Percentiles rank a stretch among this genome's conserved stretches.
phyloP scores from a whole-genome alignment of 208 protist species.

The Trichomonas gallinae region DNA sequence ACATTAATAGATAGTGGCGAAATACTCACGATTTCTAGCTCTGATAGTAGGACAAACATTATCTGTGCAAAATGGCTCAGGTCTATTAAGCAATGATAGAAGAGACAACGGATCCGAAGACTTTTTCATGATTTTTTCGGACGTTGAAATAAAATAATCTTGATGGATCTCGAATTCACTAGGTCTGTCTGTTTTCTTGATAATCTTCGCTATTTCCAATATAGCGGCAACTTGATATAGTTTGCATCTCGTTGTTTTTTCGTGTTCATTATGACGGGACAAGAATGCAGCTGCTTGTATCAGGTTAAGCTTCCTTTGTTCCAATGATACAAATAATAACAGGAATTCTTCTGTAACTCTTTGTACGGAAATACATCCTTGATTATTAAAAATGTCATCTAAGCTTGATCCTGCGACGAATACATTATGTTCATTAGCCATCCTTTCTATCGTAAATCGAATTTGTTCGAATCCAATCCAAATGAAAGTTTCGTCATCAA shows the following conservation, averaged over 20 bases:
- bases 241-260: not conserved
- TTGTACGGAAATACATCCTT: not conserved
- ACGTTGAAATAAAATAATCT: not conserved
- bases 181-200: not conserved
- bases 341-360: not conserved
- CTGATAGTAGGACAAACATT: not conserved
- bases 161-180: not conserved
- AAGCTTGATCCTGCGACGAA: not conserved
- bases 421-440: not conserved
- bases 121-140: not conserved
- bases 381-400: not conserved
- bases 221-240: not conserved
- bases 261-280: not conserved
- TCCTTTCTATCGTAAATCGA: not conserved
- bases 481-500: not conserved
- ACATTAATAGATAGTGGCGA: too few species aligned
- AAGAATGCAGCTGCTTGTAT: not conserved
- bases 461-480: not conserved
- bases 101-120: not conserved
- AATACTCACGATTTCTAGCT: not conserved
- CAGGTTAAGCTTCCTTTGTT: not conserved
- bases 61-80: not conserved
- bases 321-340: not conserved
- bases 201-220: not conserved
- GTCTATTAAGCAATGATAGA: not conserved